Evolutionary conservation across 352 stramenopile genomes (phyloP), one percentile per base, ranked within the genome.

Genomic region (Aphanomyces cochlioides): DNA sequence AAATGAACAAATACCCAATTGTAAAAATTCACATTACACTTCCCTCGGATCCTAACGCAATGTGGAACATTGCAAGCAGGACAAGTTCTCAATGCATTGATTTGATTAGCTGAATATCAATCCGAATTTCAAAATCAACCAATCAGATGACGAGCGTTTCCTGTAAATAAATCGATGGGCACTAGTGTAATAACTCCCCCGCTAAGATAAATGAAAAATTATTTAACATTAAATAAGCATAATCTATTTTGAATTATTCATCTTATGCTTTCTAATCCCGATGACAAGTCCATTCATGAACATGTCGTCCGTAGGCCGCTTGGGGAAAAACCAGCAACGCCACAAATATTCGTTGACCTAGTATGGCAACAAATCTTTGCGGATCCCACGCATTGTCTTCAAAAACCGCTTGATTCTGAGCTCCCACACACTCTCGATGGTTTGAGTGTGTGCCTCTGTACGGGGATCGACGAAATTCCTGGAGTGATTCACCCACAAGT

Each of bases 161-260:
- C n/a, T n/a, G n/a, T n/a, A n/a, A n/a, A n/a, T n/a, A n/a, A n/a
- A n/a, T n/a, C n/a, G n/a, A n/a, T n/a, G n/a, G n/a, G n/a, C n/a
- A n/a, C n/a, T n/a, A n/a, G n/a, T n/a, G 28, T 28, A 28, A 2
- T 28, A 28, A 28, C 28, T 0, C 28, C 28, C 28, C 28, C 28
- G 28, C 28, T 28, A 28, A 28, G 28, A 28, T 28, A 28, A 28
- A 28, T 28, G 28, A 28, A 28, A 53, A 1, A 53, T 53, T 19
- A 53, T n/a, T 15, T 53, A 53, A 15, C n/a, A 53, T 15, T 53
- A 53, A n/a, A n/a, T 53, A 53, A n/a, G n/a, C n/a, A n/a, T 53
- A 53, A 19, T 2, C 1, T 53, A 53, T 19, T 53, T 53, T 2
- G n/a, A 53, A 19, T 53, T n/a, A 15, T 53, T 19, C n/a, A n/a